These are phyloP conservation scores for Silene latifolia DNA, from an alignment of 148 eudicot species.

Conservation along the genomic window DNA sequence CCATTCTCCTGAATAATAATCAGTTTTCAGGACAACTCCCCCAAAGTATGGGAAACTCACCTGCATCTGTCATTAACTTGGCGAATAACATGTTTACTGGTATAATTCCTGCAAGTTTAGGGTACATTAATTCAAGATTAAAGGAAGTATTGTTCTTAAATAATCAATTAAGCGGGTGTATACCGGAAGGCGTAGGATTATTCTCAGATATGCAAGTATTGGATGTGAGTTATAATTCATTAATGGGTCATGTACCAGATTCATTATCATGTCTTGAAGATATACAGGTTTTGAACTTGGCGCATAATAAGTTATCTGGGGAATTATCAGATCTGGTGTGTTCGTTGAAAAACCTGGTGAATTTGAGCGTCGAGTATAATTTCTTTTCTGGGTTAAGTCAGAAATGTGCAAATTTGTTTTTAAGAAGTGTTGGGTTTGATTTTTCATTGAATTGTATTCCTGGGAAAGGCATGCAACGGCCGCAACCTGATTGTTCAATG, in stretches of 20 bases:
- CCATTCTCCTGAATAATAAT: constrained; percentile 80
- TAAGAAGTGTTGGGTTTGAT: constrained; percentile 57
- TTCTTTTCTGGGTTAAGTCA: constrained; percentile 72
- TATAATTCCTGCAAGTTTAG: constrained; percentile 60
- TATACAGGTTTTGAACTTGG: constrained; percentile 67
- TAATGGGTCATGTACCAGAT: constrained; percentile 77
- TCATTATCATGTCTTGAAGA: constrained; percentile 60
- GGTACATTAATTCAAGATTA: constrained; percentile 48
- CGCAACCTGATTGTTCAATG: constrained; percentile 54
- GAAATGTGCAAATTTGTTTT: constrained; percentile 43
- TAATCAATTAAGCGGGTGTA: constrained; percentile 69
- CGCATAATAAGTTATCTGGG: constrained; percentile 64
- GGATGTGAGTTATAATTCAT: constrained; percentile 61
- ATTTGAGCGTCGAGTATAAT: constrained; percentile 67
- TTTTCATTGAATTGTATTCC: constrained; percentile 69
- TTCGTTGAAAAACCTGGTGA: constrained; percentile 44
- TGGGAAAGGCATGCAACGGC: constrained; percentile 60
- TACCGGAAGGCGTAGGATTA: constrained; percentile 69
- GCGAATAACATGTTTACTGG: constrained; percentile 66
- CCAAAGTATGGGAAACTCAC: constrained; percentile 61
- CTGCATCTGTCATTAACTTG: constrained; percentile 74
- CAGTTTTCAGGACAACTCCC: constrained; percentile 55
- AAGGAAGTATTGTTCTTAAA: constrained; percentile 72
- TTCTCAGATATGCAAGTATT: constrained; percentile 70
- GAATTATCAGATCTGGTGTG: constrained; percentile 68